Percentiles rank a stretch among this genome's conserved stretches.
These are phyloP conservation scores for Russula brevipes DNA, from an alignment of 768 basidiomycete species.

Conservation along the genomic window DNA sequence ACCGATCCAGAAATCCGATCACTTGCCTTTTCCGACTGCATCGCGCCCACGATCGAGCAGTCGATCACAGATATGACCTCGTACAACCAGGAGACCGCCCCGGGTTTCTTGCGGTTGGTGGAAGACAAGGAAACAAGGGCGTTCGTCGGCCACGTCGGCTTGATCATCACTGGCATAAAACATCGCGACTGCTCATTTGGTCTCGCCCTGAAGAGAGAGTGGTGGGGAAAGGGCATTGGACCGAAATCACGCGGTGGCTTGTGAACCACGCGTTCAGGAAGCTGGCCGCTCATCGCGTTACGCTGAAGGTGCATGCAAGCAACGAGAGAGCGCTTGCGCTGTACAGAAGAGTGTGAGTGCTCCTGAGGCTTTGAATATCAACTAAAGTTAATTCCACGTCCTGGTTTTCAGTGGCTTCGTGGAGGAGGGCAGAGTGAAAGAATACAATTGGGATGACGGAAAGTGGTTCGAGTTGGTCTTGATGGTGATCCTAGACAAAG, in stretches of 20 bases:
- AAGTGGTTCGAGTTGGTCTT: slow-evolving; percentile 12
- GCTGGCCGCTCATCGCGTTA: slow-evolving; percentile 13
- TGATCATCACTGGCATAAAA: background rate
- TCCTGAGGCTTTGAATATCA: background rate
- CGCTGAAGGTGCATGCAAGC: slow-evolving; percentile 9
- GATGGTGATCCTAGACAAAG: slow-evolving; percentile 17
- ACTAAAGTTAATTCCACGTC: background rate
- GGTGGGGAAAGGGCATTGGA: slow-evolving; percentile 22
- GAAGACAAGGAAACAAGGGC: slow-evolving; percentile 17
- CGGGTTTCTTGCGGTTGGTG: slow-evolving; percentile 12
- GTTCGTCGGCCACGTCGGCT: slow-evolving; percentile 17
- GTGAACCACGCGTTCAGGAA: slow-evolving; percentile 12
- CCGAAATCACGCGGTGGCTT: slow-evolving; percentile 18
- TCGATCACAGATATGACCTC: slow-evolving; percentile 12
- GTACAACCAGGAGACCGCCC: background rate
- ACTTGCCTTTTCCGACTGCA: slow-evolving; percentile 14
- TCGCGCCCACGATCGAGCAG: slow-evolving; percentile 1
- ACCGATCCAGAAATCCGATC: slow-evolving; percentile 20
- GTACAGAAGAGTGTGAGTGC: slow-evolving; percentile 15
- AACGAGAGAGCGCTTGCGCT: slow-evolving; percentile 19
- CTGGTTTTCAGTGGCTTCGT: slow-evolving; percentile 13
- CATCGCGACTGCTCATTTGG: slow-evolving; percentile 6
- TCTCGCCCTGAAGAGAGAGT: slow-evolving; percentile 16
- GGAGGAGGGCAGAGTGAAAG: slow-evolving; percentile 1
- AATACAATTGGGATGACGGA: background rate